Base-by-base conservation (phyloP, 1,284 basidiomycete genomes). In the Porodaedalea pini region DNA sequence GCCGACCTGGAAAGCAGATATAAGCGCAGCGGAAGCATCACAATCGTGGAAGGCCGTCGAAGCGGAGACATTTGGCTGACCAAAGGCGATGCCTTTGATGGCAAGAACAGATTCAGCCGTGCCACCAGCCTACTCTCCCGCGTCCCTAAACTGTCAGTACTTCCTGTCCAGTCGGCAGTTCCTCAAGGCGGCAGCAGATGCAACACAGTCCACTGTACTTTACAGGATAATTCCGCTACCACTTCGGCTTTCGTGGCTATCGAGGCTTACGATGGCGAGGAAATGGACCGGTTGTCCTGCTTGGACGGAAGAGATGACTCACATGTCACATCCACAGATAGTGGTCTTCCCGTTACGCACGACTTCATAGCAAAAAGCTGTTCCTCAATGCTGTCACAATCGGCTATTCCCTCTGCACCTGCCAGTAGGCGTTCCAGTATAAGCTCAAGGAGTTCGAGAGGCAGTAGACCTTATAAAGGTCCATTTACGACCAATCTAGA, bases 41-140 rank as follows among this genome's bases (percentile, higher is more conserved):
- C 84, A 8, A 79, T 86, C 34, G 79, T 88, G 19, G 84, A 88
- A 66, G 81, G 79, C 29, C 78, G 83, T 45, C 82, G 83, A 48
- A 85, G 83, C 63, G 82, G 82, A 25, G 85, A 88, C 63, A 79
- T 88, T 23, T 87, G 86, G 86, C 67, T 88, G 61, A 66, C 77
- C 6, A 84, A 85, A 56, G 84, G 85, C 15, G 80, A 87, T 60
- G 86, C 85, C 7, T 70, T 83, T 23, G 82, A 84, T 55, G 82
- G 82, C 0, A 85, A 81, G 68, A 71, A 71, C 58, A 84, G 81
- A 64, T 61, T 86, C 36, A 74, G 78, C 47, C 79, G 85, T 31
- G 82, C 81, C 2, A 62, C 86, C 23, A 77, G 75, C 10, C 75
- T 88, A 69, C 76, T 88, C 34, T 70, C 75, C 6, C 78, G 83